Evolutionary conservation across 2,329 filamentous ascomycete genomes (phyloP).

Genomic region (Fusarium xyrophilum): DNA sequence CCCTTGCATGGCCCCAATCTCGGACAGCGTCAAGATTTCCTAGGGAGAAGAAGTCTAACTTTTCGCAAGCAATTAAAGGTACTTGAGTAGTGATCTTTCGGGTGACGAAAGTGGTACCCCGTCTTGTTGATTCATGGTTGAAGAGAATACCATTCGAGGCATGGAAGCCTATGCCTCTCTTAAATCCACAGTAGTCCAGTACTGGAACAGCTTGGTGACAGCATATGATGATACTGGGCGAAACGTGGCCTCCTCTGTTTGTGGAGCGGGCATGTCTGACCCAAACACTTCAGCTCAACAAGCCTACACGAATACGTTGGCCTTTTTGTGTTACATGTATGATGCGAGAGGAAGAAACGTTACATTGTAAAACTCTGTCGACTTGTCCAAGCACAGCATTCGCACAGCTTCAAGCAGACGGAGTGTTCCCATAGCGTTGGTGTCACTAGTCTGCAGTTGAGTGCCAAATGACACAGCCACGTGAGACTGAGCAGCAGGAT

Average conservation of each 20-base stretch:
- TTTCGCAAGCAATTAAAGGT: background rate
- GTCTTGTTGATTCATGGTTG: background rate
- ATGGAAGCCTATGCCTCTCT: background rate
- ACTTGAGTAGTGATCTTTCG: background rate
- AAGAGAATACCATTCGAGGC: background rate
- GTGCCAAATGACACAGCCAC: background rate
- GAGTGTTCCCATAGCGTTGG: background rate
- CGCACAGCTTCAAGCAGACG: background rate
- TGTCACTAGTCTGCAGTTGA: background rate
- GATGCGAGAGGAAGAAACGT: background rate
- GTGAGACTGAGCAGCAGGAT: background rate
- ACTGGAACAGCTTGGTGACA: background rate
- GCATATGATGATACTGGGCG: background rate
- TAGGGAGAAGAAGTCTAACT: background rate
- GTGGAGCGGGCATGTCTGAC: background rate
- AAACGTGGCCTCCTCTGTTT: background rate
- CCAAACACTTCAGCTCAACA: background rate
- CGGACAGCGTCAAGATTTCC: background rate
- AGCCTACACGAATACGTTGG: background rate
- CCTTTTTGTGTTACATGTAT: fast-evolving
- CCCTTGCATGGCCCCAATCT: background rate
- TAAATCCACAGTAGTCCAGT: background rate
- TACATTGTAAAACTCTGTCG: background rate
- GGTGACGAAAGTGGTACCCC: background rate
- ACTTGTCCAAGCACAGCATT: background rate